Evolutionary conservation across 1,284 basidiomycete genomes (phyloP).

Genomic region (Ganoderma resinaceum): DNA sequence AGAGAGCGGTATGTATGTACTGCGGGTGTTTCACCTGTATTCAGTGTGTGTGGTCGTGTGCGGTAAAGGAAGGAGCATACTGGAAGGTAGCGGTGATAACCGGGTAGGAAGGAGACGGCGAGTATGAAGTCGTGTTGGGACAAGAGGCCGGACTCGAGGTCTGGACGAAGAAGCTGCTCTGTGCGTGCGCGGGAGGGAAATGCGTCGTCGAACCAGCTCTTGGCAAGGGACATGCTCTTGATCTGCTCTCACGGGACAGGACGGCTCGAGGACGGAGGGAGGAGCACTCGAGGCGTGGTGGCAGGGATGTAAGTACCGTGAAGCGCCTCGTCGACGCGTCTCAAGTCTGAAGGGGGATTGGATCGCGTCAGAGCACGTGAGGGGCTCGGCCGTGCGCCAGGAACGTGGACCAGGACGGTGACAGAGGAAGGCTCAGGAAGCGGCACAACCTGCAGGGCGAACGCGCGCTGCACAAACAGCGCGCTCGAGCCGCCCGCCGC

Average conservation of each 20-base stretch:
- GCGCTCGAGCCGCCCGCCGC: slow-evolving; percentile 1
- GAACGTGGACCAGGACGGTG: background rate
- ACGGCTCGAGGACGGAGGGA: background rate
- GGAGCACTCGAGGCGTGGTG: background rate
- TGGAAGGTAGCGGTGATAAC: slow-evolving; percentile 48
- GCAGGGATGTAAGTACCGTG: slow-evolving; percentile 7
- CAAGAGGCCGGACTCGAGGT: slow-evolving; percentile 62
- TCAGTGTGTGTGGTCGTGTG: background rate
- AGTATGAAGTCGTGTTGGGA: slow-evolving; percentile 61
- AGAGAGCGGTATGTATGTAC: slow-evolving; percentile 34
- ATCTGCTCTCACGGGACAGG: slow-evolving; percentile 35
- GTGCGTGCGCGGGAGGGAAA: slow-evolving; percentile 46
- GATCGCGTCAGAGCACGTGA: slow-evolving; percentile 27
- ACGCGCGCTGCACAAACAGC: background rate
- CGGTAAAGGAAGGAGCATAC: slow-evolving; percentile 40
- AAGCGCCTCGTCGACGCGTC: background rate
- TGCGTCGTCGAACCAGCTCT: slow-evolving; percentile 48
- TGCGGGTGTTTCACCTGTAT: slow-evolving; percentile 17
- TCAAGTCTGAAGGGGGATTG: slow-evolving; percentile 10
- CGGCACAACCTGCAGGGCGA: background rate
- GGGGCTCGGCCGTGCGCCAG: background rate
- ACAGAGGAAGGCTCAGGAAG: background rate
- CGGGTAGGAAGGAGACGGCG: slow-evolving; percentile 57
- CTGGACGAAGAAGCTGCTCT: slow-evolving; percentile 59
- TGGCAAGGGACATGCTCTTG: slow-evolving; percentile 31